A percentile compares a stretch with the other conserved stretches of the same genome.
Conservation (phyloP, 768 basidiomycete genomes). For the Russula sp. region DNA sequence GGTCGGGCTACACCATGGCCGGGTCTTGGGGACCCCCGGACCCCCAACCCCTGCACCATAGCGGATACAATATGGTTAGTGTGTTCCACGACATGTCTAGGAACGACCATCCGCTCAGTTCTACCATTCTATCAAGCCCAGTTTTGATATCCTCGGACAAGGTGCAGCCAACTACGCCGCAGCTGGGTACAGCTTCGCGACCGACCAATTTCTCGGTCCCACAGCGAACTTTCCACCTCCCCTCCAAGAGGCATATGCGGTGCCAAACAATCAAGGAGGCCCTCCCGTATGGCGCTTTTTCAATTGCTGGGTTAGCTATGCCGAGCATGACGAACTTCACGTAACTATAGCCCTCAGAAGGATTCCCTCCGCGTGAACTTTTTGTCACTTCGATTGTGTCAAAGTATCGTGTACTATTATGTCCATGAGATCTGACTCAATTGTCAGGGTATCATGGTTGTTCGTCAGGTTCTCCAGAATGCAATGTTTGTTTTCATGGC, state of each 20-base stretch:
- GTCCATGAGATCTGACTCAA: neutral
- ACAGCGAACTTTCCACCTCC: neutral
- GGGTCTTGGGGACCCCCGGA: neutral
- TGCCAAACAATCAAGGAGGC: neutral
- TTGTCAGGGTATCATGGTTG: neutral
- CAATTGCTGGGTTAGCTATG: neutral
- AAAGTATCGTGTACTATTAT: neutral
- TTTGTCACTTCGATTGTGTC: too few species aligned
- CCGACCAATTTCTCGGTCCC: neutral
- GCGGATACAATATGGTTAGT: neutral
- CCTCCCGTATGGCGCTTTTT: neutral
- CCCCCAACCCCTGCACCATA: too few species aligned
- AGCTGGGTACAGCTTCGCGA: too few species aligned
- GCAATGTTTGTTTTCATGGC: neutral
- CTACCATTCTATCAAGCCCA: neutral
- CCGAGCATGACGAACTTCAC: neutral
- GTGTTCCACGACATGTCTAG: neutral
- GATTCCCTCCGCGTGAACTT: neutral
- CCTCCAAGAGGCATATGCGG: neutral
- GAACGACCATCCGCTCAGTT: neutral
- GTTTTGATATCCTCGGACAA: neutral
- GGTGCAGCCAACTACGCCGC: neutral
- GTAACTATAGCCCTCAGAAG: conserved; percentile 2
- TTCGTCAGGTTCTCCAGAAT: too few species aligned
- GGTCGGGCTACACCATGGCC: neutral